phyloP scores from a whole-genome alignment of 768 basidiomycete species.

The Tricholoma hemisulphureum region DNA sequence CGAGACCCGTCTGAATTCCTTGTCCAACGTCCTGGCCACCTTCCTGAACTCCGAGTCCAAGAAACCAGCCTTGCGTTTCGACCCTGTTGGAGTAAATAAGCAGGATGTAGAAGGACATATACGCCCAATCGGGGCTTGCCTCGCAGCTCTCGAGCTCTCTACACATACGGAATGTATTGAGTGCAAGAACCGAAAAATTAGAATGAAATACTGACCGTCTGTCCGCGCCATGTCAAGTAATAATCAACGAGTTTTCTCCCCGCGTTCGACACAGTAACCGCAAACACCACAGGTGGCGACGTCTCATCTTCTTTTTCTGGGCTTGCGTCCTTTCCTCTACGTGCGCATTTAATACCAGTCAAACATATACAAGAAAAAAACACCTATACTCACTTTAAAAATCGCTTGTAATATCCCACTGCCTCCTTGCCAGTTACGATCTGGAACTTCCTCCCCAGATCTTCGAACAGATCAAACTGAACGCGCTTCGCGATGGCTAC shows the following conservation, averaged over 20 bases:
- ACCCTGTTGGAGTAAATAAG: slow-evolving; percentile 6
- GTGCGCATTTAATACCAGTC: slow-evolving; percentile 3
- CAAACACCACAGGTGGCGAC: slow-evolving; percentile 43
- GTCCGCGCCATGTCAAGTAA: slow-evolving; percentile 50
- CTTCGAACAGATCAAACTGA: slow-evolving; percentile 27
- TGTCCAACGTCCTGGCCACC: slow-evolving; percentile 41
- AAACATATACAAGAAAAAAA: not conserved
- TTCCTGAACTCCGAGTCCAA: slow-evolving; percentile 45
- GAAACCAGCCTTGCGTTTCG: slow-evolving; percentile 28
- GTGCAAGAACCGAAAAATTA: not conserved
- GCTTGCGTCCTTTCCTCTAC: slow-evolving; percentile 16
- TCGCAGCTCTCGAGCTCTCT: slow-evolving; percentile 13
- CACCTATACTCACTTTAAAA: slow-evolving; percentile 35
- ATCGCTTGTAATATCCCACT: slow-evolving; percentile 39
- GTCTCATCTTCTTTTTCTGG: slow-evolving; percentile 5
- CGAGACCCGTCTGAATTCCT: slow-evolving; percentile 39
- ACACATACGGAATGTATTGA: not conserved
- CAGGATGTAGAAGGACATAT: not conserved
- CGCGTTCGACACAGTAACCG: slow-evolving; percentile 38
- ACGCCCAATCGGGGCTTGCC: slow-evolving; percentile 1
- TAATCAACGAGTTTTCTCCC: slow-evolving; percentile 46
- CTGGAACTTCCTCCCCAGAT: slow-evolving; percentile 37
- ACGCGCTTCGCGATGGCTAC: slow-evolving; percentile 30
- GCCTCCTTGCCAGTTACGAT: slow-evolving; percentile 44
- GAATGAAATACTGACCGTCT: slow-evolving; percentile 30